phyloP scores from a whole-genome alignment of 2,329 filamentous ascomycete genomes.

The Trichoderma koningii region DNA sequence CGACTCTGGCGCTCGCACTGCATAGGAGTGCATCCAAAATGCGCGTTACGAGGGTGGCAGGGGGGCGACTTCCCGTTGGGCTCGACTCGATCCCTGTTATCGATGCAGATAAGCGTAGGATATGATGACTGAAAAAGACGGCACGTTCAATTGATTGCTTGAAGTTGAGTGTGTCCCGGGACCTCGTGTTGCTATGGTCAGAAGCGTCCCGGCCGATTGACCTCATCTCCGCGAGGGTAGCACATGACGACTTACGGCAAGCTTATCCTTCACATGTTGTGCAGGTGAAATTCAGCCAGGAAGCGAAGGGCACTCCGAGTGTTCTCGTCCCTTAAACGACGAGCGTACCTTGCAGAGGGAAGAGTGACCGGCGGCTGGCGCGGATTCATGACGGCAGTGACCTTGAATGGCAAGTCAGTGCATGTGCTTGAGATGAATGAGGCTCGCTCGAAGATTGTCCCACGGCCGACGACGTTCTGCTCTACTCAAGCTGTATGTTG shows the following conservation, averaged over 20 bases:
- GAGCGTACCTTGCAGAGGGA: not conserved
- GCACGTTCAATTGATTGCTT: not conserved
- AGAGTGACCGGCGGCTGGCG: not conserved
- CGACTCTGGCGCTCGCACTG: not conserved
- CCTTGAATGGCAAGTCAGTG: constrained; percentile 6
- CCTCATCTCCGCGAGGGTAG: not conserved
- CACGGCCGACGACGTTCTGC: not conserved
- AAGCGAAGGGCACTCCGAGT: not conserved
- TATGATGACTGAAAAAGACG: not conserved
- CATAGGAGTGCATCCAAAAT: constrained; percentile 2
- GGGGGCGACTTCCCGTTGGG: not conserved
- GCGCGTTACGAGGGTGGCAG: constrained; percentile 5
- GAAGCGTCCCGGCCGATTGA: not conserved
- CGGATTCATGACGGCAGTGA: not conserved
- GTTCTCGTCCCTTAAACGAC: not conserved
- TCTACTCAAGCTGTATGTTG: not conserved
- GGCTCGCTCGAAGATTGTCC: not conserved
- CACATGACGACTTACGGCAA: not conserved
- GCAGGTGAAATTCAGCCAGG: not conserved
- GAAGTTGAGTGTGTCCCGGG: constrained; percentile 2
- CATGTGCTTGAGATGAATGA: constrained; percentile 1
- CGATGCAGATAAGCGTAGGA: not conserved
- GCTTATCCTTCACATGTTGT: not conserved
- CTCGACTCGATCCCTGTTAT: not conserved
- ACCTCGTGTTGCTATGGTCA: not conserved